These are phyloP conservation scores for Leucosporidium yakuticum DNA, from an alignment of 768 basidiomycete genomes.

Conservation along the genomic window DNA sequence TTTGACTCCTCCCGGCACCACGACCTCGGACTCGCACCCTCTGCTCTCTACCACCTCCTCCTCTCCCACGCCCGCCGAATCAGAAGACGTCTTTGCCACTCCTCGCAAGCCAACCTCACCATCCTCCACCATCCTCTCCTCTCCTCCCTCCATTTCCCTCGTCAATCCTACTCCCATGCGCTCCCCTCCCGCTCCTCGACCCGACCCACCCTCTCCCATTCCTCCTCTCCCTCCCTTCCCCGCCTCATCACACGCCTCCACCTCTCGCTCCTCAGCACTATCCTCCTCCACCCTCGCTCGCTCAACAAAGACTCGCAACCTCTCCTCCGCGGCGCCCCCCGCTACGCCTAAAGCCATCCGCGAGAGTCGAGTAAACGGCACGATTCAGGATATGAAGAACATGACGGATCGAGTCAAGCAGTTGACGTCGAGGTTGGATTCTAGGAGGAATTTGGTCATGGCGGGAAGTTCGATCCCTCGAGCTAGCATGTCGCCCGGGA, in stretches of 20 bases:
- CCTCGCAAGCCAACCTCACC: background rate
- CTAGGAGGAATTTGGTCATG: slow-evolving; percentile 21
- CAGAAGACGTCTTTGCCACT: background rate
- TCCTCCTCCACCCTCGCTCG: slow-evolving; percentile 18
- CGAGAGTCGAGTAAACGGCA: slow-evolving; percentile 15
- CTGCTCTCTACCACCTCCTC: background rate
- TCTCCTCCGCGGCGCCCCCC: background rate
- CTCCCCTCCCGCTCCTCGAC: background rate
- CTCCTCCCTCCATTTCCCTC: slow-evolving; percentile 16
- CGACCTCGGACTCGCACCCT: background rate
- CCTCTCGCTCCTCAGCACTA: background rate
- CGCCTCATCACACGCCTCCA: background rate
- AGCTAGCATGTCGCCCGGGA: background rate
- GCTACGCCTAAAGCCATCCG: background rate
- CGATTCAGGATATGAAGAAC: slow-evolving; percentile 27
- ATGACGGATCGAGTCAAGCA: slow-evolving; percentile 25
- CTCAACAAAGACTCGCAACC: slow-evolving; percentile 20
- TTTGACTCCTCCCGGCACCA: slow-evolving; percentile 1
- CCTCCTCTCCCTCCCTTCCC: slow-evolving; percentile 2
- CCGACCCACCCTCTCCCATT: too few species aligned
- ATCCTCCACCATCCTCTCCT: background rate
- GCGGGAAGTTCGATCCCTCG: slow-evolving; percentile 20
- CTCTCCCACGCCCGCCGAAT: background rate
- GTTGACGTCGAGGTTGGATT: slow-evolving; percentile 20
- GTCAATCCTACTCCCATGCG: slow-evolving; percentile 11